Evolutionary conservation across 352 stramenopile genomes (phyloP).

Genomic region (Phytophthora ramorum): DNA sequence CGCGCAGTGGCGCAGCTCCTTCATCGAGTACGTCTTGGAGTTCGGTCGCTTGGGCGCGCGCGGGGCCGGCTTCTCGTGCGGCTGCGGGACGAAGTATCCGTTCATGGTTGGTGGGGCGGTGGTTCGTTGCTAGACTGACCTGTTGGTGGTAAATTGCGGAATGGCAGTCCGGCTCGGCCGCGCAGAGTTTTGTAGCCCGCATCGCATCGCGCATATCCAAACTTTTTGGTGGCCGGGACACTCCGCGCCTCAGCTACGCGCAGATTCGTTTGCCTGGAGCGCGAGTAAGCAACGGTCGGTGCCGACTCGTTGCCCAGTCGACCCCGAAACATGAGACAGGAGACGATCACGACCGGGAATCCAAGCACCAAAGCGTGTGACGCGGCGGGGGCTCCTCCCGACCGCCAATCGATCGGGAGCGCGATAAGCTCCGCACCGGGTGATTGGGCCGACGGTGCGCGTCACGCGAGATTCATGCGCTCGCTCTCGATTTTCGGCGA

Average conservation of each 20-base stretch:
- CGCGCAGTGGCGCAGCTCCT: constrained; percentile 48
- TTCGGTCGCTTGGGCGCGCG: constrained; percentile 30
- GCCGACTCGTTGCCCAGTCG: constrained; percentile 17
- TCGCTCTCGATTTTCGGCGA: constrained; percentile 24
- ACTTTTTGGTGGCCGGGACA: constrained; percentile 31
- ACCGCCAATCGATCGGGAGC: constrained; percentile 9
- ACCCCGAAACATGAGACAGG: constrained; percentile 2
- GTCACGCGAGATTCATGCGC: constrained; percentile 17
- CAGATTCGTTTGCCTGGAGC: constrained; percentile 25
- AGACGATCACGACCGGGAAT: constrained; percentile 23
- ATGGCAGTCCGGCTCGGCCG: constrained; percentile 12
- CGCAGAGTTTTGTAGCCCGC: not conserved
- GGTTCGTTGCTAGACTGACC: constrained; percentile 12
- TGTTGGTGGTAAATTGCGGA: constrained; percentile 35
- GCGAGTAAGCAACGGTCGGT: constrained; percentile 12
- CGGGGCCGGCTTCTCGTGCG: constrained; percentile 20
- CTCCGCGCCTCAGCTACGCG: constrained; percentile 3
- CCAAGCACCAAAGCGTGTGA: constrained; percentile 32
- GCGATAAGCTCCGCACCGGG: not conserved
- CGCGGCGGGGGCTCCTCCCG: constrained; percentile 1
- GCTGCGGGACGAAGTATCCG: constrained; percentile 28
- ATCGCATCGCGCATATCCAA: constrained; percentile 4
- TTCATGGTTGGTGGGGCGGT: constrained; percentile 29
- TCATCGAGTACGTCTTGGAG: constrained; percentile 54
- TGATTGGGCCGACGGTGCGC: constrained; percentile 14